Evolutionary conservation across 2,329 filamentous ascomycete species (phyloP).

Genomic region (Colletotrichum musicola): DNA sequence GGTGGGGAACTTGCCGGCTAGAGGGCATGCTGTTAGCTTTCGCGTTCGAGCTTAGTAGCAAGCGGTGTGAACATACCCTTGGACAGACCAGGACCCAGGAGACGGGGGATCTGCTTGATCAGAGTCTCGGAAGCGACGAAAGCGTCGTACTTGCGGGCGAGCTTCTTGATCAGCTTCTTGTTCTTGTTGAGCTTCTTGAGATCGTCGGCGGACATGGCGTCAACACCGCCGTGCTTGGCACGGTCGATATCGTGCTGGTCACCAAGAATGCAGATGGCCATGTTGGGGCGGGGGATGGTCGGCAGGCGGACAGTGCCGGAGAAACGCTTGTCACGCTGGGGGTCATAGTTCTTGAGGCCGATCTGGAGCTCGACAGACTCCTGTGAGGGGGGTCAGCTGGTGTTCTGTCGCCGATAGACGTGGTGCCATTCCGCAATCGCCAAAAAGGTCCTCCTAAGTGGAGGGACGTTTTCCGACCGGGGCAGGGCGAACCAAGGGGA

Average conservation of each 20-base stretch:
- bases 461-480: conserved; percentile 66
- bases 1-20: conserved; percentile 99
- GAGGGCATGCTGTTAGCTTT: conserved; percentile 45
- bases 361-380: conserved; percentile 92
- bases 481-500: neutral
- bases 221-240: conserved; percentile 98
- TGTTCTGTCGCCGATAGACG: conserved; percentile 59
- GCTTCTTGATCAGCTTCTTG: conserved; percentile 99
- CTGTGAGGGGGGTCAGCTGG: conserved; percentile 24
- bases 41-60: neutral
- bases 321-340: conserved; percentile 99
- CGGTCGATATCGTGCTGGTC: conserved; percentile 98
- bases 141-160: conserved; percentile 99
- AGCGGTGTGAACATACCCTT: conserved; percentile 75
- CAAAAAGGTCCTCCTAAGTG: neutral
- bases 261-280: conserved; percentile 84
- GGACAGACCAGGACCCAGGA: conserved; percentile 97
- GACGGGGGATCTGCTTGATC: conserved; percentile 99
- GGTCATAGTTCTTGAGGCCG: conserved; percentile 98
- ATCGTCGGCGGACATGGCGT: conserved; percentile 98
- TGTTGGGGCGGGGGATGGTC: conserved; percentile 89
- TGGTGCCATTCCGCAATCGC: neutral
- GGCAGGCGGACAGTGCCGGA: conserved; percentile 98
- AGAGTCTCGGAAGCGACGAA: conserved; percentile 97
- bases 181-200: conserved; percentile 99